phyloP scores from a whole-genome alignment of 1,139 yeast genomes.

The Geotrichum histeridarum region DNA sequence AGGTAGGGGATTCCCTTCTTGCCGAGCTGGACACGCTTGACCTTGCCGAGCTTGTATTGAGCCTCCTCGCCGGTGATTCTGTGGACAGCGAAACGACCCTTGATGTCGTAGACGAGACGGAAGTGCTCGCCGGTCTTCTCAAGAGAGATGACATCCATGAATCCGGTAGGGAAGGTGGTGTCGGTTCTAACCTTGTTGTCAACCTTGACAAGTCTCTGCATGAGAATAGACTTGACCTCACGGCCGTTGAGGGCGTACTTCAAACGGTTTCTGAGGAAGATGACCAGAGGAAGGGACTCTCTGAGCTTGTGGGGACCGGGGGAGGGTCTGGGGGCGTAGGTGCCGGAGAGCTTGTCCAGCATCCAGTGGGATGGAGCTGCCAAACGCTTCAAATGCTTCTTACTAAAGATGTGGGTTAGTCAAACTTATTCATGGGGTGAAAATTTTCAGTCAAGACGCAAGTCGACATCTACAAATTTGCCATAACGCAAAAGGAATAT shows the following conservation, averaged over 20 bases:
- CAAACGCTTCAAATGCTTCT: conserved; percentile 96
- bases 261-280: conserved; percentile 98
- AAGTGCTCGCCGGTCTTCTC: conserved; percentile 99
- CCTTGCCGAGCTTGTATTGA: conserved; percentile 94
- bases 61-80: conserved; percentile 99
- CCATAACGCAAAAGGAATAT: no score
- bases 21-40: conserved; percentile 95
- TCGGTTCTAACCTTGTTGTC: conserved; percentile 99
- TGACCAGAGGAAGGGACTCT: conserved; percentile 97
- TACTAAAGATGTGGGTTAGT: conserved; percentile 40
- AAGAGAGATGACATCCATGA: conserved; percentile 95
- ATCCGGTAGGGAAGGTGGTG: conserved; percentile 97
- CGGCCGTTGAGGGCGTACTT: conserved; percentile 99
- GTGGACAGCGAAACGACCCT: conserved; percentile 99
- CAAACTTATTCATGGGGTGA: background rate
- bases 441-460: background rate
- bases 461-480: no score
- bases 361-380: conserved; percentile 99
- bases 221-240: conserved; percentile 97
- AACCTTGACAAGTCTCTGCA: conserved; percentile 98
- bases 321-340: conserved; percentile 99
- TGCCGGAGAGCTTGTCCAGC: conserved; percentile 99
- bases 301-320: conserved; percentile 99
- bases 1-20: conserved; percentile 97
- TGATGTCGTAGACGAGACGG: conserved; percentile 96